phyloP scores from a whole-genome alignment of 2,329 filamentous ascomycete species.

The Xylaria hypoxylon region DNA sequence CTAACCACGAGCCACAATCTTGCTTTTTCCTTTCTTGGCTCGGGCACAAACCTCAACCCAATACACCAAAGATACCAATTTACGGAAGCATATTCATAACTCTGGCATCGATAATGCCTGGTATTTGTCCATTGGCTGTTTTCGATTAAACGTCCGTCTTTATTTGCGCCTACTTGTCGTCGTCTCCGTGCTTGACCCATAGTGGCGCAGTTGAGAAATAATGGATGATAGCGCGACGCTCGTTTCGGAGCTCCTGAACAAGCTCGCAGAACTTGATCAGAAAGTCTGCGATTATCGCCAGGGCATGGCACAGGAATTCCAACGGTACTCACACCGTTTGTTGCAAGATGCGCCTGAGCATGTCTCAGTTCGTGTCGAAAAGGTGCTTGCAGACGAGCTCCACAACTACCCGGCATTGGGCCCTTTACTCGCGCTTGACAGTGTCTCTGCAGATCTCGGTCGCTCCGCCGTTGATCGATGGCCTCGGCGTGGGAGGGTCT shows the following conservation, averaged over 20 bases:
- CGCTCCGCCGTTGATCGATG: constrained; percentile 41
- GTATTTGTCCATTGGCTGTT: constrained; percentile 31
- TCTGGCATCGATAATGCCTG: constrained; percentile 27
- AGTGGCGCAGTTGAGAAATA: constrained; percentile 40
- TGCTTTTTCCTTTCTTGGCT: constrained; percentile 12
- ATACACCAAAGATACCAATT: constrained; percentile 3
- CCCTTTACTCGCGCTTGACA: constrained; percentile 48
- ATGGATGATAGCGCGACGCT: constrained; percentile 64
- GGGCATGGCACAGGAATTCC: constrained; percentile 68
- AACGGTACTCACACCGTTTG: constrained; percentile 63
- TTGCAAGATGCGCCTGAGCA: constrained; percentile 61
- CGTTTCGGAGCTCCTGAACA: constrained; percentile 63
- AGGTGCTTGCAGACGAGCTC: constrained; percentile 59
- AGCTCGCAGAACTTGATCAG: constrained; percentile 67
- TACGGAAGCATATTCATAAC: constrained; percentile 2
- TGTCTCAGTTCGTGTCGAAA: constrained; percentile 60
- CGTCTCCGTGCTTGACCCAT: constrained; percentile 13
- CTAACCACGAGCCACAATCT: constrained; percentile 16
- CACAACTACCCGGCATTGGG: constrained; percentile 60
- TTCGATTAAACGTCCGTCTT: constrained; percentile 27
- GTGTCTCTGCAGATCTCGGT: constrained; percentile 36
- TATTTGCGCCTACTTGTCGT: constrained; percentile 15
- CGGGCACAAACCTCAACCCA: constrained; percentile 16
- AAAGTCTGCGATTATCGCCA: constrained; percentile 68
- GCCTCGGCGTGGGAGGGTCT: constrained; percentile 47